These are phyloP conservation scores for Pseudogymnoascus sp. DNA, from an alignment of 2,329 filamentous ascomycete species.

Conservation along the genomic window DNA sequence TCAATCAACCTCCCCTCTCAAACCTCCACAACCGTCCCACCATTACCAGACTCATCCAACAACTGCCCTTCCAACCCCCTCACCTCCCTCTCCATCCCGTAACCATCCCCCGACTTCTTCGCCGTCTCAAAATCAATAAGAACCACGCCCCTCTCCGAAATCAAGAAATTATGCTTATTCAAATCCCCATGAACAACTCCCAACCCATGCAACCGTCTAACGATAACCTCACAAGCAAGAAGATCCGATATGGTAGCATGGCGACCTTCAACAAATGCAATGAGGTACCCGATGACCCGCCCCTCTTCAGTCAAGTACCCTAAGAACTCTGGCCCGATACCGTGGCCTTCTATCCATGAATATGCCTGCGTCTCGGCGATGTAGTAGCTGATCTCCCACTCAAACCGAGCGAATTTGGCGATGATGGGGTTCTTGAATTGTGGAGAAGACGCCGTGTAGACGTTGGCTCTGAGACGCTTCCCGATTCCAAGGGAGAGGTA, in stretches of 20 bases:
- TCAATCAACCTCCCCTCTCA: not conserved
- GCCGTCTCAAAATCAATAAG: conserved; percentile 32
- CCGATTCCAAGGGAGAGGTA: conserved; percentile 29
- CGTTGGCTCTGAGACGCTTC: conserved; percentile 14
- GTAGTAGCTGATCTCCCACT: conserved; percentile 12
- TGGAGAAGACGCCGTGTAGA: conserved; percentile 16
- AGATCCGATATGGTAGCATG: conserved; percentile 28
- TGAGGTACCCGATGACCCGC: conserved; percentile 28
- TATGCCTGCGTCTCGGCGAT: conserved; percentile 18
- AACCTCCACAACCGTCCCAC: not conserved
- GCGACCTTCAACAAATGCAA: conserved; percentile 26
- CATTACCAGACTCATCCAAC: conserved; percentile 12
- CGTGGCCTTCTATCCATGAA: conserved; percentile 22
- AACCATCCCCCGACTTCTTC: conserved; percentile 7
- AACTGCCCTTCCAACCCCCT: conserved; percentile 12
- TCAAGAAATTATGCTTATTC: conserved; percentile 34
- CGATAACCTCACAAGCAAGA: conserved; percentile 21
- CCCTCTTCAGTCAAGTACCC: conserved; percentile 29
- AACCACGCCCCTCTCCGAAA: conserved; percentile 21
- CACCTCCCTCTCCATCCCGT: conserved; percentile 12
- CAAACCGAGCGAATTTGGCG: conserved; percentile 19
- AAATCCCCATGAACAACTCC: conserved; percentile 33
- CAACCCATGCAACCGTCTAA: conserved; percentile 30
- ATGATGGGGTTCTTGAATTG: conserved; percentile 17
- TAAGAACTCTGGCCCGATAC: conserved; percentile 28